A percentile compares a stretch with the other conserved stretches of the same genome.
phyloP scores from a whole-genome alignment of 441 rosid genomes.

The Brassica balearica region DNA sequence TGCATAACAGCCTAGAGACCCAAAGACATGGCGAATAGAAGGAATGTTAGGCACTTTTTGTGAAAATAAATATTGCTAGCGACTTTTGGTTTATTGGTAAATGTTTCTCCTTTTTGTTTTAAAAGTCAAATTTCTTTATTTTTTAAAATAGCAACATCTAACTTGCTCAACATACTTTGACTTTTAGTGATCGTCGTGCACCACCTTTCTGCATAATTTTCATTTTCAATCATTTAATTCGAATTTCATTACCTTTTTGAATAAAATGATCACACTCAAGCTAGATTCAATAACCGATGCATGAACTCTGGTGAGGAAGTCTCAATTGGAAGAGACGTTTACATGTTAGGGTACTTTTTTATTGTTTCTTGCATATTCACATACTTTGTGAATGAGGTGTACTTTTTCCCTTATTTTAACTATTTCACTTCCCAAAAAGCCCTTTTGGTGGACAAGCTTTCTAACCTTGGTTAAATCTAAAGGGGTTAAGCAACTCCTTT shows the following conservation, averaged over 20 bases:
- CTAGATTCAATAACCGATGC: constrained; percentile 25
- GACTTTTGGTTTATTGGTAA: not conserved
- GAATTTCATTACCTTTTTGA: constrained; percentile 33
- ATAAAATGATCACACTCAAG: constrained; percentile 26
- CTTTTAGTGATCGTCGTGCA: constrained; percentile 39
- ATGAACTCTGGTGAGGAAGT: constrained; percentile 32
- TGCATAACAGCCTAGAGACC: constrained; percentile 11
- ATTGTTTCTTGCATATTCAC: too few species aligned
- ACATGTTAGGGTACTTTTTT: too few species aligned
- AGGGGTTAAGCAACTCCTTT: too few species aligned
- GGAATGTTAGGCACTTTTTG: constrained; percentile 10
- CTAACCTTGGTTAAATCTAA: too few species aligned
- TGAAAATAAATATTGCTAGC: not conserved
- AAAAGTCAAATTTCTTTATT: constrained; percentile 24
- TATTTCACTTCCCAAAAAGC: too few species aligned
- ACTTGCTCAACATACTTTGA: constrained; percentile 17
- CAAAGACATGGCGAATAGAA: constrained; percentile 10
- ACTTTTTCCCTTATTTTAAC: too few species aligned
- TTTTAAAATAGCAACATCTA: not conserved
- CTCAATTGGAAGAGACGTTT: too few species aligned
- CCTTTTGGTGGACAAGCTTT: too few species aligned
- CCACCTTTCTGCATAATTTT: constrained; percentile 31
- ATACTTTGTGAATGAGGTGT: too few species aligned
- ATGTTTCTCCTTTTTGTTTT: not conserved
- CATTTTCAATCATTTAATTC: constrained; percentile 43